Conservation (phyloP, 139 green algal species). For the Astrephomene gubernaculifera region DNA sequence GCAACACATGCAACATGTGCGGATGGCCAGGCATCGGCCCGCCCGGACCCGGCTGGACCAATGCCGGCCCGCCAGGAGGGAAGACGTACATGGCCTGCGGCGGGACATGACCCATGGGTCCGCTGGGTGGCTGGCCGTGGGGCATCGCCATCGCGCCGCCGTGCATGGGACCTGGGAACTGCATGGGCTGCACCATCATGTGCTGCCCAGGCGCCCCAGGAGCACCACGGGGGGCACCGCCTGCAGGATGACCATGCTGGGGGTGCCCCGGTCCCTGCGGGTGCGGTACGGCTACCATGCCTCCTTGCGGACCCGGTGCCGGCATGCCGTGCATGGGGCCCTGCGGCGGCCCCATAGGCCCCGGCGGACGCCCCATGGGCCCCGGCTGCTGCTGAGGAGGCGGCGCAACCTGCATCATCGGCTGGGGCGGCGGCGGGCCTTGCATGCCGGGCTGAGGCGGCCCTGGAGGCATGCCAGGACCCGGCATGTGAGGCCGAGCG, state of each 20-base stretch:
- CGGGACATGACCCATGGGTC: constrained; percentile 19
- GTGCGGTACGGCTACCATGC: constrained; percentile 7
- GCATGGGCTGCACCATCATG: constrained; percentile 29
- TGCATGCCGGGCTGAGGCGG: constrained; percentile 3
- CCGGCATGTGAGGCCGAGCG: neutral
- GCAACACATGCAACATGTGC: constrained; percentile 23
- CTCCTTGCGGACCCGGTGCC: neutral
- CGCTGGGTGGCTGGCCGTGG: neutral
- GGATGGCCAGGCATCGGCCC: neutral
- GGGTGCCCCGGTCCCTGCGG: neutral
- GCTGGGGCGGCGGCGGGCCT: neutral
- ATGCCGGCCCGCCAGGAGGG: neutral
- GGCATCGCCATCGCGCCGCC: neutral
- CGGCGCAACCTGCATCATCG: neutral
- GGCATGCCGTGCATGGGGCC: constrained; percentile 21
- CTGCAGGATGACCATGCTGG: neutral
- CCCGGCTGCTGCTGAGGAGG: neutral
- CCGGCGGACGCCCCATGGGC: constrained; percentile 1
- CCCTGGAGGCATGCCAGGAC: neutral
- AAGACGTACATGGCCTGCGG: constrained; percentile 17
- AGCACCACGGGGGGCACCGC: neutral
- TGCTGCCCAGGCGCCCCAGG: neutral
- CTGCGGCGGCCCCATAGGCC: neutral
- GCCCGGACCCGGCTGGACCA: constrained; percentile 2
- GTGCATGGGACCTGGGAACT: constrained; percentile 18